phyloP scores from a whole-genome alignment of 345 rosid species.

The Populus euphratica region DNA sequence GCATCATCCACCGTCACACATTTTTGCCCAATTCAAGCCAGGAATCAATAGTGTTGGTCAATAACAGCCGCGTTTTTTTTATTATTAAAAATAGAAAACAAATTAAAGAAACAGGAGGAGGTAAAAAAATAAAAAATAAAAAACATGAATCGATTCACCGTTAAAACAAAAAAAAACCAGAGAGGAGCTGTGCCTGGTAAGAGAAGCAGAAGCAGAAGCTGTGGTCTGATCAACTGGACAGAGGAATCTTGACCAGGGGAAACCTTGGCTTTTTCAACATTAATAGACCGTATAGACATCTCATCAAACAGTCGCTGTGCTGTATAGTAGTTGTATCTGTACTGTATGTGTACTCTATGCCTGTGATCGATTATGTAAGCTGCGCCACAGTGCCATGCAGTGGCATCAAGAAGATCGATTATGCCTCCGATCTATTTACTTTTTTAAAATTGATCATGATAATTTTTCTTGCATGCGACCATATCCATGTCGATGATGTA shows the following conservation, averaged over 20 bases:
- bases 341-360: background rate
- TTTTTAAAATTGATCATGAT: too few species aligned
- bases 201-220: constrained; percentile 10
- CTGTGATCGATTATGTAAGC: background rate
- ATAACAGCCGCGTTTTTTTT: background rate
- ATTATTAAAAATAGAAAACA: too few species aligned
- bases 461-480: too few species aligned
- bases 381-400: constrained; percentile 12
- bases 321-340: background rate
- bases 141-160: constrained; percentile 8
- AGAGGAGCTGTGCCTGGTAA: constrained; percentile 4
- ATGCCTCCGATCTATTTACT: too few species aligned
- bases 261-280: constrained; percentile 14
- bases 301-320: background rate
- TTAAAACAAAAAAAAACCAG: background rate
- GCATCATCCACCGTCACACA: constrained; percentile 6
- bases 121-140: background rate
- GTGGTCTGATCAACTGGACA: constrained; percentile 17
- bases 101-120: background rate
- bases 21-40: background rate
- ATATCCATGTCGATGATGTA: too few species aligned
- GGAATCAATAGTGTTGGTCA: background rate
- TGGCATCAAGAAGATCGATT: background rate
- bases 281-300: background rate
- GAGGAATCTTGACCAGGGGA: constrained; percentile 14